Base-by-base conservation (phyloP, 441 rosid species). In the Melastoma candidum region DNA sequence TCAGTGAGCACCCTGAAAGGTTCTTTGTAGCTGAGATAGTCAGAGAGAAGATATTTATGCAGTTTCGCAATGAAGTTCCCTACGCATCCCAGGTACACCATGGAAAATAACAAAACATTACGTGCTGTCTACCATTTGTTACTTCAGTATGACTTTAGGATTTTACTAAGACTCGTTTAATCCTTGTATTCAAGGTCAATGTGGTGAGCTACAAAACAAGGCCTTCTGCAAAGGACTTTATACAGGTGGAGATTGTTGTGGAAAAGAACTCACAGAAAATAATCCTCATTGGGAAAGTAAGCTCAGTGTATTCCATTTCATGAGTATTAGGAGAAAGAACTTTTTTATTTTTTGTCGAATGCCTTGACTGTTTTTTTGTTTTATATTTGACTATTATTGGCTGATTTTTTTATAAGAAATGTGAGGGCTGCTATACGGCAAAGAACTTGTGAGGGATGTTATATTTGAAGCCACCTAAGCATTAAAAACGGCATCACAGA, bases 1-100 rank as follows among this genome's bases (percentile, higher is more conserved):
- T 90, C 48, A 90, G 95, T 61, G 95, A 90, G 78, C 97, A 90
- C 59, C 97, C 97, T 51, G 95, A 90, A 64, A 79, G 95, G 64
- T 90, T 90, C 76, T 90, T 90, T 71, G 86, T 90, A 45, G 70
- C 83, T 51, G 97, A 90, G 78, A 87, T 90, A 68, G 65, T 87
- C 53, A 81, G 97, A 77, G 97, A 87, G 67, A 90, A 90, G 77
- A 82, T 90, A 60, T 90, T 90, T 64, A 76, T 87, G 84, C 95
- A 84, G 65, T 90, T 72, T 68, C 87, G 79, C 47, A 73, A 84
- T 47, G 96, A 90, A 75, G 81, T 90, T 58, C 97, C 97, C 57
- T 83, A 87, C 64, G 85, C 95, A 13, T 82, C 92, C 71, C 97
- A 90, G 92, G 97, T 87, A 72, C 56, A 56, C 29, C 54, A 32